A percentile compares a stretch with the other conserved stretches of the same genome.
These are phyloP conservation scores for Catharanthus roseus DNA, from an alignment of 257 asterid genomes.

Conservation along the genomic window DNA sequence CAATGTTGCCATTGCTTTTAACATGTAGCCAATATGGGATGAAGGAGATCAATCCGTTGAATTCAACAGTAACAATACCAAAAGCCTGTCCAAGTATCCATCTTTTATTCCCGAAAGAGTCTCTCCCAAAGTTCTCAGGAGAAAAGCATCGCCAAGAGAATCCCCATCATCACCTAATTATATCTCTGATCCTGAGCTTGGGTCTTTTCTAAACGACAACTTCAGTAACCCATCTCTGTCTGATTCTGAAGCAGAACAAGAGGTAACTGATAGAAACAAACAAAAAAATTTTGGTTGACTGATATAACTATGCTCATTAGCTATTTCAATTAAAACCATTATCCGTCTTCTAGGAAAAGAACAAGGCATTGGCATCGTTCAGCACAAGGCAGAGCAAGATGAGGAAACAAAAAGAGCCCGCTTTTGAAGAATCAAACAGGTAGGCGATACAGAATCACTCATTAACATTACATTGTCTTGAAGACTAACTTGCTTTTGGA, in stretches of 20 bases:
- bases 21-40: constrained; percentile 66
- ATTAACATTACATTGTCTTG: background rate
- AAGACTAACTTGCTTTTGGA: constrained; percentile 4
- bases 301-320: constrained; percentile 31
- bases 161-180: constrained; percentile 18
- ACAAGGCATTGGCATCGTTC: constrained; percentile 33
- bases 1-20: background rate
- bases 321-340: constrained; percentile 1
- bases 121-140: constrained; percentile 36
- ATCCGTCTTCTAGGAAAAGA: constrained; percentile 51
- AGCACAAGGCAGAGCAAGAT: constrained; percentile 27
- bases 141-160: constrained; percentile 26
- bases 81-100: constrained; percentile 41
- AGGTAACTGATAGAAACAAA: constrained; percentile 51
- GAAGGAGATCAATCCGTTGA: constrained; percentile 56
- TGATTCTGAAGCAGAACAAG: constrained; percentile 35
- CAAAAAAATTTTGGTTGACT: constrained; percentile 21
- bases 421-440: constrained; percentile 38
- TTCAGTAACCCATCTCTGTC: constrained; percentile 33
- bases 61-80: constrained; percentile 20
- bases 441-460: constrained; percentile 19
- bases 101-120: constrained; percentile 65
- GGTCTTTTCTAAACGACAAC: constrained; percentile 24
- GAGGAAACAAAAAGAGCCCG: constrained; percentile 26
- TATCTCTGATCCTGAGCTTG: constrained; percentile 20